Percentiles rank a stretch among this genome's conserved stretches.
Evolutionary conservation across 176 grass and related monocot genomes (phyloP).

Genomic region (Urochloa ruziziensis): DNA sequence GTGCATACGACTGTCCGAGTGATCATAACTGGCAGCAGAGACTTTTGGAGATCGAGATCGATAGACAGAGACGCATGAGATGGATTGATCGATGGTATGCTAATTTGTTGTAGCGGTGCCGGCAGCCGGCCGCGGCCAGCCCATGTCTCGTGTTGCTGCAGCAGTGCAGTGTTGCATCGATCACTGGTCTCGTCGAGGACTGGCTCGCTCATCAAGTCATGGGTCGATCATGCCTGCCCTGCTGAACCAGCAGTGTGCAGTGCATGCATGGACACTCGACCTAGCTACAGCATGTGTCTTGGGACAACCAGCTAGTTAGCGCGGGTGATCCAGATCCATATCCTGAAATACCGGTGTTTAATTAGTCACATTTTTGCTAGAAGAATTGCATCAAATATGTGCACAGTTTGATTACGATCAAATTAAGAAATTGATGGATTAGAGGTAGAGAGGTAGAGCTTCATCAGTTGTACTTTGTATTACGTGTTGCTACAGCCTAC

Average conservation of each 20-base stretch:
- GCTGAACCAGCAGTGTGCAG: neutral
- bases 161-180: neutral
- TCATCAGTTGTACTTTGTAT: too few species aligned
- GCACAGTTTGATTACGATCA: too few species aligned
- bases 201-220: neutral
- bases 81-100: neutral
- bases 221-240: neutral
- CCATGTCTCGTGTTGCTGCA: slow-evolving; percentile 25
- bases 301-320: neutral
- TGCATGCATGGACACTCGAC: neutral
- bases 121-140: neutral
- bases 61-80: neutral
- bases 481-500: neutral
- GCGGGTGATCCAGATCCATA: neutral
- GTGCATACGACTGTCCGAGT: neutral
- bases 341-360: neutral
- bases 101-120: neutral
- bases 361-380: neutral
- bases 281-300: neutral
- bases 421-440: too few species aligned
- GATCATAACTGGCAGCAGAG: neutral
- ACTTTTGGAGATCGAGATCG: neutral
- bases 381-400: too few species aligned
- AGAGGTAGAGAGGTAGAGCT: too few species aligned
- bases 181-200: neutral